Percentiles rank a stretch among this genome's conserved stretches.
phyloP scores from a whole-genome alignment of 768 basidiomycete genomes.

The Lentinula sp. region DNA sequence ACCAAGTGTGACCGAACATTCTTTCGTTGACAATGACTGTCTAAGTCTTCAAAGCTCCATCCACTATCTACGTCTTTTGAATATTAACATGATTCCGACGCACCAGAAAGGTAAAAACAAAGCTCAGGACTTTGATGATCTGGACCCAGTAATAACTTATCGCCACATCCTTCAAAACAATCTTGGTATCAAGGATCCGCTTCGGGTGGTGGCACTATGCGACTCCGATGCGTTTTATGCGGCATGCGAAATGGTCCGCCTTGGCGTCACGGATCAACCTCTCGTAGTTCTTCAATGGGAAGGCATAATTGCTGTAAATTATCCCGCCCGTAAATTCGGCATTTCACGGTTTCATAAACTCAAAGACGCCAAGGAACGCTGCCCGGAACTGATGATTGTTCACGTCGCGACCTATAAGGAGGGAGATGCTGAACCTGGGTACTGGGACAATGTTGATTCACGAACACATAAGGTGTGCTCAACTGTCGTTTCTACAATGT shows the following conservation, averaged over 20 bases:
- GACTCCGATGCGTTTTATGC: conserved; percentile 87
- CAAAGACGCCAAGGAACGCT: conserved; percentile 78
- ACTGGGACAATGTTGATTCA: conserved; percentile 87
- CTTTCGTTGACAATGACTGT: too few relatives aligned
- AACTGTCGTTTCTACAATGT: not conserved
- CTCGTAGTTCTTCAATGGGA: conserved; percentile 44
- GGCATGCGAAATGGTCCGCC: conserved; percentile 80
- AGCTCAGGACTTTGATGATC: conserved; percentile 42
- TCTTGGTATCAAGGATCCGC: conserved; percentile 66
- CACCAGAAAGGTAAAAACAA: conserved; percentile 55
- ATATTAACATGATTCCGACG: not conserved
- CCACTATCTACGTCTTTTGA: not conserved
- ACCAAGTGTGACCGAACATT: too few relatives aligned
- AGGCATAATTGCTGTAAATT: conserved; percentile 96
- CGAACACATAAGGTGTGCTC: conserved; percentile 80
- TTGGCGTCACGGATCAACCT: conserved; percentile 59
- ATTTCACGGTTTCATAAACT: conserved; percentile 88
- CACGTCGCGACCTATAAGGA: conserved; percentile 96
- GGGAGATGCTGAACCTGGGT: conserved; percentile 80
- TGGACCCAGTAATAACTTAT: conserved; percentile 69
- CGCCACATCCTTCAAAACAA: conserved; percentile 67
- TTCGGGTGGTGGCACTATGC: conserved; percentile 84
- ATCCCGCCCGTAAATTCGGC: conserved; percentile 87
- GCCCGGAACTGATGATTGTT: conserved; percentile 77
- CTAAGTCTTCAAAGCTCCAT: too few relatives aligned